Evolutionary conservation across 169 alveolate species (phyloP).

Genomic region (Eimeria maxima): DNA sequence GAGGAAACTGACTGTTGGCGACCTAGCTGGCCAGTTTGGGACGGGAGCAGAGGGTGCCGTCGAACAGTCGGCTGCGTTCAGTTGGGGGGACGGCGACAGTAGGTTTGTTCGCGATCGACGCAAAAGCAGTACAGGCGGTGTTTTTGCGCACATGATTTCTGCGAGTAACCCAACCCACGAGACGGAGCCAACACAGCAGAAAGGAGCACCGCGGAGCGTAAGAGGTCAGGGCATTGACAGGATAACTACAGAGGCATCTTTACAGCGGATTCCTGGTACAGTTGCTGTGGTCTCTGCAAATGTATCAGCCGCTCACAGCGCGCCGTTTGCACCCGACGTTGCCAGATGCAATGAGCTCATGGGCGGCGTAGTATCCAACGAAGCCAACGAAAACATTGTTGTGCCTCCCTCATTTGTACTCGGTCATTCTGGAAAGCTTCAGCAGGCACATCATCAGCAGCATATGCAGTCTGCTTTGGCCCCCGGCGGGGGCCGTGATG

Average conservation of each 20-base stretch:
- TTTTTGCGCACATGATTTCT: background rate
- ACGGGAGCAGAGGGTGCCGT: constrained; percentile 6
- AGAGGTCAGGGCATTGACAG: background rate
- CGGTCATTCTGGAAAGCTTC: constrained; percentile 1
- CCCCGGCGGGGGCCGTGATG: constrained; percentile 45
- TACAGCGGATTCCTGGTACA: background rate
- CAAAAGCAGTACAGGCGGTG: background rate
- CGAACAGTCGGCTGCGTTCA: background rate
- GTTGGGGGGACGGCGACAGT: too few species aligned
- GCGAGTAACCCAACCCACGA: background rate
- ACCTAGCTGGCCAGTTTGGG: background rate
- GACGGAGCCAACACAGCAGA: background rate
- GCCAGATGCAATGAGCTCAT: background rate
- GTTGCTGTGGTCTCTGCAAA: background rate
- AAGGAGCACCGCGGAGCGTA: background rate
- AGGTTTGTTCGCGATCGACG: background rate
- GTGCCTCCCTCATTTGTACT: background rate
- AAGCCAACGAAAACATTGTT: background rate
- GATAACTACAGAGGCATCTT: background rate
- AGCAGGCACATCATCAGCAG: background rate
- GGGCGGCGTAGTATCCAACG: background rate
- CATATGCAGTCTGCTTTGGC: constrained; percentile 19
- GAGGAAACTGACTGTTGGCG: background rate
- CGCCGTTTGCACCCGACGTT: background rate
- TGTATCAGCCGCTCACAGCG: background rate